Conservation (phyloP, 495 filamentous ascomycete genomes). For the Poronia punctata region DNA sequence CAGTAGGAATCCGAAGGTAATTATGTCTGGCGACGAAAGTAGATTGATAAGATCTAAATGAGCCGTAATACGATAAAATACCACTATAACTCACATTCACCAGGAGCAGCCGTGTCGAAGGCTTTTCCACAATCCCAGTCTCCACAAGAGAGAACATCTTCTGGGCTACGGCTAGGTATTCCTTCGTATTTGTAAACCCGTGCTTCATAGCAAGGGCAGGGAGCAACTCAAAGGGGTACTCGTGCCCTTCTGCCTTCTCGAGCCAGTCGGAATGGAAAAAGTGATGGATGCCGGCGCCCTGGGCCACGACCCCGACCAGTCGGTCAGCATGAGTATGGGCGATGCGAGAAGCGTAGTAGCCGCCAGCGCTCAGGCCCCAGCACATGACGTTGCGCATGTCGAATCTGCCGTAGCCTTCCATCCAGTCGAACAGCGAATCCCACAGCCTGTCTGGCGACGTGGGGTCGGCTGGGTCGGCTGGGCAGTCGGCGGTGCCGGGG, state of each 20-base stretch:
- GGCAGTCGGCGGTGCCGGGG: constrained; percentile 73
- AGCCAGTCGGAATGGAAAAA: constrained; percentile 64
- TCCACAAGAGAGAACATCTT: constrained; percentile 69
- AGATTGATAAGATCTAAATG: too few relatives aligned
- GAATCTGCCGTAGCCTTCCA: constrained; percentile 49
- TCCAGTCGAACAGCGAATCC: constrained; percentile 61
- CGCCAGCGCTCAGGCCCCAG: constrained; percentile 70
- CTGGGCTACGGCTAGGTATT: constrained; percentile 53
- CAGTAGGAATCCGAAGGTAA: background rate
- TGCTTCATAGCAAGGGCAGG: constrained; percentile 64
- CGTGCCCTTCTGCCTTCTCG: constrained; percentile 58
- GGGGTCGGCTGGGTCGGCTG: constrained; percentile 51
- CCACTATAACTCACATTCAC: constrained; percentile 44
- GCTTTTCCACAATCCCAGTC: constrained; percentile 57
- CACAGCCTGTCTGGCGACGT: constrained; percentile 50
- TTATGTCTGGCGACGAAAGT: too few relatives aligned
- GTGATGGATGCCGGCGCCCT: constrained; percentile 65
- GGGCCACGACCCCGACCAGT: constrained; percentile 56
- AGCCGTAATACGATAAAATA: too few relatives aligned
- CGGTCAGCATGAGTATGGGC: constrained; percentile 61
- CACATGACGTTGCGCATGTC: constrained; percentile 55
- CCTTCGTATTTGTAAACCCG: constrained; percentile 54
- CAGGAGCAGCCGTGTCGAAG: constrained; percentile 56
- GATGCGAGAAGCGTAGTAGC: constrained; percentile 69
- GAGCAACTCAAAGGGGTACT: constrained; percentile 69